These are phyloP conservation scores for Dactylellina leptospora DNA, from an alignment of 2,329 filamentous ascomycete species.

Conservation along the genomic window DNA sequence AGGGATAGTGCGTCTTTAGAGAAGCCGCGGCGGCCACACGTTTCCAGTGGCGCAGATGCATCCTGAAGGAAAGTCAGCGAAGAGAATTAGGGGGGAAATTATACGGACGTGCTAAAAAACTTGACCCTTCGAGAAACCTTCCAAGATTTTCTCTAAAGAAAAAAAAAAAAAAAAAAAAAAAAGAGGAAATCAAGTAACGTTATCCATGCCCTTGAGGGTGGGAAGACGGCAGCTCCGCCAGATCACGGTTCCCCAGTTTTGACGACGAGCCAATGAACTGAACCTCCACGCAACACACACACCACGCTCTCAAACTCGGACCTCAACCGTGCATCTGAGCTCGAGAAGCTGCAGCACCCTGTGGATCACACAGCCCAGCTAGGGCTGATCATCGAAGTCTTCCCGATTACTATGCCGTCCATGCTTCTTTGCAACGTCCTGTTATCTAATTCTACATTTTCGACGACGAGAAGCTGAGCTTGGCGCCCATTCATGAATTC, in stretches of 20 bases:
- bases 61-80: not conserved
- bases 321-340: not conserved
- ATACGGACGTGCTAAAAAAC: constrained; percentile 15
- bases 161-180: no score
- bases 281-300: constrained; percentile 36
- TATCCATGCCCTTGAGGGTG: constrained; percentile 12
- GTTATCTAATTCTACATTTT: constrained; percentile 3
- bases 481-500: not conserved
- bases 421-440: constrained; percentile 10
- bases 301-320: not conserved
- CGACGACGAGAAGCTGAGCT: constrained; percentile 4
- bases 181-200: constrained; percentile 39
- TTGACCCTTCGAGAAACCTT: constrained; percentile 45
- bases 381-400: constrained; percentile 42
- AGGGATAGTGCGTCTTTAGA: constrained; percentile 3
- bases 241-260: constrained; percentile 19
- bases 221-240: not conserved
- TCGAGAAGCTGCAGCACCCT: constrained; percentile 26
- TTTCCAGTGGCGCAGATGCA: constrained; percentile 47
- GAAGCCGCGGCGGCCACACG: constrained; percentile 32
- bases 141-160: not conserved
- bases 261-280: constrained; percentile 11
- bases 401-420: constrained; percentile 35
- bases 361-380: constrained; percentile 42
- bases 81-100: no score